phyloP scores from a whole-genome alignment of 768 basidiomycete genomes.

The Tephrocybe sp. region DNA sequence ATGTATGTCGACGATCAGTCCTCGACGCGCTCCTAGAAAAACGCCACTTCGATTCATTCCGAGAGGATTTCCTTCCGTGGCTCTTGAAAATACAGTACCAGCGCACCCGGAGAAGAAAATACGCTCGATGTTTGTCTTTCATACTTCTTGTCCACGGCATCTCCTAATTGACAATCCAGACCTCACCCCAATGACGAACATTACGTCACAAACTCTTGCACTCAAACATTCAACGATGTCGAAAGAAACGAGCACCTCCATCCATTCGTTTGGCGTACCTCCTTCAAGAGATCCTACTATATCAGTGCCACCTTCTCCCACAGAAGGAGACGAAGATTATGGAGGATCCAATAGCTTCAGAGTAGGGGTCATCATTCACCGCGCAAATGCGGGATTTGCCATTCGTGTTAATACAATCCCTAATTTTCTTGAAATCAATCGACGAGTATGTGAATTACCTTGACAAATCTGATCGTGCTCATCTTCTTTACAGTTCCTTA shows the following conservation, averaged over 20 bases:
- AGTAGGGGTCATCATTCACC: slow-evolving; percentile 65
- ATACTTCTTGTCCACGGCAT: neutral
- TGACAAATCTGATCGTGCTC: neutral
- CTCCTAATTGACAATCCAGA: slow-evolving; percentile 30
- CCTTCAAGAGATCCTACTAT: slow-evolving; percentile 28
- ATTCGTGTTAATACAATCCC: slow-evolving; percentile 77
- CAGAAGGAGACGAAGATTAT: slow-evolving; percentile 35
- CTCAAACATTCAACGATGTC: slow-evolving; percentile 60
- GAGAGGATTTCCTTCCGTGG: slow-evolving; percentile 93
- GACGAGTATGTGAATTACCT: slow-evolving; percentile 52
- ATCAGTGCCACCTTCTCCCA: slow-evolving; percentile 48
- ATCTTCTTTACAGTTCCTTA: slow-evolving; percentile 44
- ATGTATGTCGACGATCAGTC: slow-evolving; percentile 77
- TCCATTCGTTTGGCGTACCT: slow-evolving; percentile 14
- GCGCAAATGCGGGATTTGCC: slow-evolving; percentile 51
- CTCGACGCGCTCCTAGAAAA: slow-evolving; percentile 73
- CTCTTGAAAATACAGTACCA: slow-evolving; percentile 85
- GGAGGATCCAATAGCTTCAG: slow-evolving; percentile 49
- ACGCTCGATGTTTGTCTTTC: slow-evolving; percentile 46
- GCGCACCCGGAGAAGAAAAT: slow-evolving; percentile 56
- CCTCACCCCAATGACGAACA: slow-evolving; percentile 44
- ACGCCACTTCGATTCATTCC: slow-evolving; percentile 73
- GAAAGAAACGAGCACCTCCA: slow-evolving; percentile 21
- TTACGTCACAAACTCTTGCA: slow-evolving; percentile 47
- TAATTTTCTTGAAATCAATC: slow-evolving; percentile 78